Percentiles rank a stretch among this genome's conserved stretches.
Conservation (phyloP, 2,329 filamentous ascomycete genomes). For the Penicillium verrucosum region DNA sequence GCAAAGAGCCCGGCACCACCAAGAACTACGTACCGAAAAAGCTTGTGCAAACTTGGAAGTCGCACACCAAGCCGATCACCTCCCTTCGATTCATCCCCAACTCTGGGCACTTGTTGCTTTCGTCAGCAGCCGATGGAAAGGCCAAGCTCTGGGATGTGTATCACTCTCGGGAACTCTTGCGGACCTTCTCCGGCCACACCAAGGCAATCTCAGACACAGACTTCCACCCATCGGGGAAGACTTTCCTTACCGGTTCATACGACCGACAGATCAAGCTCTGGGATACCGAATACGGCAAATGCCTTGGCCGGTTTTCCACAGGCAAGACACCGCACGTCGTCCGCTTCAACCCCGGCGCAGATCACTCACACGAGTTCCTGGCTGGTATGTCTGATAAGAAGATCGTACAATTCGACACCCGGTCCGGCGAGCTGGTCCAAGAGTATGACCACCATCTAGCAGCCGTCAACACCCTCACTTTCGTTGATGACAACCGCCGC, state of each 20-base stretch:
- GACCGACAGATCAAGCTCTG: conserved; percentile 96
- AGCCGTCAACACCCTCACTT: conserved; percentile 96
- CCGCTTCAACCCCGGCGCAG: conserved; percentile 79
- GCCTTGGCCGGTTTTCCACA: conserved; percentile 82
- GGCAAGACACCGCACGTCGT: conserved; percentile 95
- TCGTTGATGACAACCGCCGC: conserved; percentile 87
- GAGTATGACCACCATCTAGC: conserved; percentile 98
- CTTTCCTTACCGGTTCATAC: conserved; percentile 88
- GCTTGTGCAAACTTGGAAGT: conserved; percentile 83
- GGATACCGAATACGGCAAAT: conserved; percentile 94
- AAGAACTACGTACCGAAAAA: conserved; percentile 97
- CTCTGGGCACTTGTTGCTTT: conserved; percentile 84
- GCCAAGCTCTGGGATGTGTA: conserved; percentile 95
- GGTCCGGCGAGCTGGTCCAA: conserved; percentile 78
- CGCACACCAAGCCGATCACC: conserved; percentile 80
- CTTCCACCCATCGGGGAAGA: conserved; percentile 77
- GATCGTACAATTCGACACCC: conserved; percentile 93
- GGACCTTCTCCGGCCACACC: conserved; percentile 85
- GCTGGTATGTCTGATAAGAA: conserved; percentile 99
- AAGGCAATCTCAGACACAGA: conserved; percentile 87
- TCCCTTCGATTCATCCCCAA: conserved; percentile 84
- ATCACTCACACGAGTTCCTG: conserved; percentile 82
- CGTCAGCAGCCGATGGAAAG: conserved; percentile 83
- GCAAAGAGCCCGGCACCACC: conserved; percentile 71
- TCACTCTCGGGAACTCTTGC: conserved; percentile 80